Evolutionary conservation across 805 yeast genomes (phyloP), one percentile per base, ranked within the genome.

Genomic region (Yarrowia osloensis): DNA sequence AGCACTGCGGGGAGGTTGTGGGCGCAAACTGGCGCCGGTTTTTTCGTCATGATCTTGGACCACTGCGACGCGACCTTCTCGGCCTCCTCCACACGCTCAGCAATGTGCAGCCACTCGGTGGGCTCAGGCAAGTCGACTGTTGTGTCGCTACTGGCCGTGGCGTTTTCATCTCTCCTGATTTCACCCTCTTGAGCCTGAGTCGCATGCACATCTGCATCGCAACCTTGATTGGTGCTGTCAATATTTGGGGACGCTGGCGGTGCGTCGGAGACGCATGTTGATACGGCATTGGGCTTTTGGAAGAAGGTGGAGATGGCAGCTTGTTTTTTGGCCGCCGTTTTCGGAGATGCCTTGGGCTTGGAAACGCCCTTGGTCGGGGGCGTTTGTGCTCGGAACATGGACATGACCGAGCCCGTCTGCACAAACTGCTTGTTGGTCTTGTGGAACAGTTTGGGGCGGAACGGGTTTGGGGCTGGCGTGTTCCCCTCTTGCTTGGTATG

Each of bases 1-100:
- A 74, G 68, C 13, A 70, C 70, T 66, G 81, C 77, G 2, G 78
- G 79, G 68, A 77, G 78, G 9, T 67, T 49, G 65, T 79, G 82
- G 71, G 69, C 3, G 72, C 59, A 65, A 73, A 71, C 4, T 1
- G 63, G 63, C 4, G 63, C 17, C 15, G 63, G 63, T 40, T 57
- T 57, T 57, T 57, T 57, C 28, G 63, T 19, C 63, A 57, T 57
- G 35, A 57, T 57, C n/a, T 6, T 17, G n/a, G 63, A 28, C 63
- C 63, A 57, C 9, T 57, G 63, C 26, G 47, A 39, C 26, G 49
- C 63, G 12, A 40, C 49, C 9, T 57, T 57, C 15, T 57, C 63
- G 19, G 63, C 63, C 37, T 19, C 15, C 9, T 39, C 49, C 19
- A n/a, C 63, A 6, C 35, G 49, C 9, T 57, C 63, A 15, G 17